Conservation (phyloP, 331 rosid species). For the Acacia pycnantha region DNA sequence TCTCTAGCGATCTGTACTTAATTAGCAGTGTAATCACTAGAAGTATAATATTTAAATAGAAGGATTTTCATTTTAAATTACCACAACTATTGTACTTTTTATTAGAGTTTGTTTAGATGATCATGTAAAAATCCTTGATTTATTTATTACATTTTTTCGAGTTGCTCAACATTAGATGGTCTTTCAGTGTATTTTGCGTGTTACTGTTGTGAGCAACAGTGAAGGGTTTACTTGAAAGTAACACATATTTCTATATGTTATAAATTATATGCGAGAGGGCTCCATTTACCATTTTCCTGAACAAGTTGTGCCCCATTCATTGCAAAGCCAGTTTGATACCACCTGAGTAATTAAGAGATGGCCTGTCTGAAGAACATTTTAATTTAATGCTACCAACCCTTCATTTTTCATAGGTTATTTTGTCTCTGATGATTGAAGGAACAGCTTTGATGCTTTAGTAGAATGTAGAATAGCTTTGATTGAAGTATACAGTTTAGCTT, state of each 20-base stretch:
- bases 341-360: neutral
- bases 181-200: neutral
- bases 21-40: neutral
- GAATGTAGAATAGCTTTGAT: neutral
- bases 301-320: neutral
- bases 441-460: conserved; percentile 7
- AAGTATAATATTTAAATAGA: neutral
- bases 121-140: neutral
- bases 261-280: neutral
- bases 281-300: neutral
- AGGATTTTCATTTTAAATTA: neutral
- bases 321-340: neutral
- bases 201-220: neutral
- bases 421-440: neutral
- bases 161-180: neutral
- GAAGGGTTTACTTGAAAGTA: neutral
- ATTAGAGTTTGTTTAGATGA: neutral
- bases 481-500: neutral
- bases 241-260: neutral
- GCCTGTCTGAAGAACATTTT: neutral
- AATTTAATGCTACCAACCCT: neutral
- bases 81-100: neutral
- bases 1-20: neutral
- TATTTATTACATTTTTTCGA: neutral
- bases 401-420: neutral